These are phyloP conservation scores for Saccharomycopsis schoenii DNA, from an alignment of 805 yeast genomes.

Conservation along the genomic window DNA sequence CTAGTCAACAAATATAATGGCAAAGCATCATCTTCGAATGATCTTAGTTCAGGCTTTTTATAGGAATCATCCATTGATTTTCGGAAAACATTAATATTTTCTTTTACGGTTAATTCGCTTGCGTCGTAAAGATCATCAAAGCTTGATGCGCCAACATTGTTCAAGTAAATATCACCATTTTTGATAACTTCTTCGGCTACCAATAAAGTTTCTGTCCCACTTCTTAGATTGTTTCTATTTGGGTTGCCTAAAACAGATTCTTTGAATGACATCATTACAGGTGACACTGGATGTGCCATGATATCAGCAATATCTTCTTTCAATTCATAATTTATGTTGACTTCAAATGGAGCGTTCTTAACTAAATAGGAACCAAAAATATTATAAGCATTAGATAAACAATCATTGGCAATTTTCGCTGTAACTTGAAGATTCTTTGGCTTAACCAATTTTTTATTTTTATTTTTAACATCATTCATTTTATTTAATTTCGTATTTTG, in stretches of 20 bases:
- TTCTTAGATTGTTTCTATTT: neutral
- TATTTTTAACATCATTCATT: neutral
- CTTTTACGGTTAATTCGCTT: neutral
- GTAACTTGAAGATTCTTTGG: neutral
- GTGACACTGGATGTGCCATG: conserved; percentile 32
- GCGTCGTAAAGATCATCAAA: neutral
- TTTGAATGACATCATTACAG: conserved; percentile 20
- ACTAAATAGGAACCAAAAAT: conserved; percentile 60
- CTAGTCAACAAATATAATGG: neutral
- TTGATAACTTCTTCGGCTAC: neutral
- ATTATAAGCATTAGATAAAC: conserved; percentile 51
- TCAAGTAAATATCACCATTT: neutral
- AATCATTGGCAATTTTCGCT: conserved; percentile 35
- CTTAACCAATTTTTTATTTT: neutral
- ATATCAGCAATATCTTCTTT: conserved; percentile 34
- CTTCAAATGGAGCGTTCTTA: conserved; percentile 54
- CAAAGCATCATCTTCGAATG: neutral
- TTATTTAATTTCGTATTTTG: neutral
- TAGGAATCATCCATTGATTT: neutral
- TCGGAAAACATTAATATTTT: neutral
- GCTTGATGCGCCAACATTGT: neutral
- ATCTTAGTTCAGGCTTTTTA: neutral
- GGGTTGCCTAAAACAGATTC: neutral
- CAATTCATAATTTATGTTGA: conserved; percentile 54
- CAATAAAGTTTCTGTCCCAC: neutral